A percentile compares a stretch with the other conserved stretches of the same genome.
These are phyloP conservation scores for Parastagonospora nodorum DNA, from an alignment of 2,329 filamentous ascomycete genomes.

Conservation along the genomic window DNA sequence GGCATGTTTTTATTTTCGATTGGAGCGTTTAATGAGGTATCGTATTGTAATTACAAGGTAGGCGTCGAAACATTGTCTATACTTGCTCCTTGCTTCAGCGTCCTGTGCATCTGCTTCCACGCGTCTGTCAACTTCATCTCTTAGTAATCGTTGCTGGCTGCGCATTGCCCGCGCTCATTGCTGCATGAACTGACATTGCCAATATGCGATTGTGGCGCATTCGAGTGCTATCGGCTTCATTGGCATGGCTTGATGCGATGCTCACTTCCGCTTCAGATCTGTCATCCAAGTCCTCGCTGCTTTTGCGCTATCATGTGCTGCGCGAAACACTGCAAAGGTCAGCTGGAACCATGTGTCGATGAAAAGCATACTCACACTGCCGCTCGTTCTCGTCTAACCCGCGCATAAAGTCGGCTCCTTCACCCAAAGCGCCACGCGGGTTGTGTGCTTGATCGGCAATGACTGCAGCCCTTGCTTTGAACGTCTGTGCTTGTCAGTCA, in stretches of 20 bases:
- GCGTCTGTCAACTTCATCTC: background rate
- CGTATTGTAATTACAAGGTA: slow-evolving; percentile 33
- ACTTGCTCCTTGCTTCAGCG: slow-evolving; percentile 5
- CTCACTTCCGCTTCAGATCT: slow-evolving; percentile 48
- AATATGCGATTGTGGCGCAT: background rate
- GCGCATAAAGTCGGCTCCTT: slow-evolving; percentile 78
- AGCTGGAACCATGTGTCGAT: slow-evolving; percentile 1
- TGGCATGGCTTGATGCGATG: background rate
- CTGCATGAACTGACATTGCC: background rate
- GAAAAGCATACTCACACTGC: slow-evolving; percentile 53
- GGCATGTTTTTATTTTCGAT: slow-evolving; percentile 6
- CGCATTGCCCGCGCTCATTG: background rate
- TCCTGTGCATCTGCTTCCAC: background rate
- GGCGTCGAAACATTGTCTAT: slow-evolving; percentile 21
- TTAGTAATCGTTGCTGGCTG: background rate
- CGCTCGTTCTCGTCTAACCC: slow-evolving; percentile 91
- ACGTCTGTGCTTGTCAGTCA: slow-evolving; percentile 61
- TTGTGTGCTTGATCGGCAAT: slow-evolving; percentile 91
- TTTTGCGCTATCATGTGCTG: slow-evolving; percentile 55
- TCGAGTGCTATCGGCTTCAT: background rate
- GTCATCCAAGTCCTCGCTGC: slow-evolving; percentile 53
- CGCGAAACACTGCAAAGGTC: slow-evolving; percentile 50
- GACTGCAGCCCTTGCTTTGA: slow-evolving; percentile 78
- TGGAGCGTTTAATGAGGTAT: slow-evolving; percentile 23
- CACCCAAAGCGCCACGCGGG: slow-evolving; percentile 69